Conservation (phyloP, 2,329 filamentous ascomycete species). For the Alternaria brassicicola region DNA sequence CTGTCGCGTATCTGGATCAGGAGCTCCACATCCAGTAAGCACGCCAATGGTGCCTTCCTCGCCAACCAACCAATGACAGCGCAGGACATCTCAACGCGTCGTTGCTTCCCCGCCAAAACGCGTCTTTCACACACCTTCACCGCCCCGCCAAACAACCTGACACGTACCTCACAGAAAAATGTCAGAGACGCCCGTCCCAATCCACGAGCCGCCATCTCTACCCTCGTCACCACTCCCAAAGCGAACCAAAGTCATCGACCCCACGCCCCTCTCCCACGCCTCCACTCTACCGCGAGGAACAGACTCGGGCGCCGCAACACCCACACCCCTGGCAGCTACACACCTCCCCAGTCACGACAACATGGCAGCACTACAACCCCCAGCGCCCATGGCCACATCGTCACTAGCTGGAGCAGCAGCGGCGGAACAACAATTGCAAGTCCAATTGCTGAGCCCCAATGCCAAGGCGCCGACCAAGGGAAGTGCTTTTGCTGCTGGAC, state of each 20-base stretch:
- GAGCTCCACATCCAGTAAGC: not conserved
- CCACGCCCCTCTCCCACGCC: slow-evolving; percentile 41
- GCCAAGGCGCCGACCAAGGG: slow-evolving; percentile 87
- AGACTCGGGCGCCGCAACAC: slow-evolving; percentile 45
- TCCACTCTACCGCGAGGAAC: slow-evolving; percentile 34
- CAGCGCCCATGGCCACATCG: slow-evolving; percentile 29
- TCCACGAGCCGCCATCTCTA: slow-evolving; percentile 59
- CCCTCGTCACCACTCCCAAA: slow-evolving; percentile 79
- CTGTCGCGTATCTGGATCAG: not conserved
- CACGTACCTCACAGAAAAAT: slow-evolving; percentile 17
- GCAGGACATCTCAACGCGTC: slow-evolving; percentile 10
- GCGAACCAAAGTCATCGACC: slow-evolving; percentile 70
- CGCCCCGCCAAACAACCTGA: slow-evolving; percentile 19
- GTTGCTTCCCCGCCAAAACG: slow-evolving; percentile 8
- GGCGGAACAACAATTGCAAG: slow-evolving; percentile 66
- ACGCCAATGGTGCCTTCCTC: not conserved
- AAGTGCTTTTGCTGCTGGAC: slow-evolving; percentile 87
- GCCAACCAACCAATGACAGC: slow-evolving; percentile 9
- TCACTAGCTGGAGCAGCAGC: slow-evolving; percentile 32
- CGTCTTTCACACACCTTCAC: slow-evolving; percentile 13
- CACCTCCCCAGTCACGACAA: slow-evolving; percentile 25
- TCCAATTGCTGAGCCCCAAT: slow-evolving; percentile 84
- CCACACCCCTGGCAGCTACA: slow-evolving; percentile 38
- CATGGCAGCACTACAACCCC: slow-evolving; percentile 24
- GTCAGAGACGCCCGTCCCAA: slow-evolving; percentile 36